These are phyloP conservation scores for Piloderma croceum DNA, from an alignment of 768 basidiomycete genomes.

Conservation along the genomic window DNA sequence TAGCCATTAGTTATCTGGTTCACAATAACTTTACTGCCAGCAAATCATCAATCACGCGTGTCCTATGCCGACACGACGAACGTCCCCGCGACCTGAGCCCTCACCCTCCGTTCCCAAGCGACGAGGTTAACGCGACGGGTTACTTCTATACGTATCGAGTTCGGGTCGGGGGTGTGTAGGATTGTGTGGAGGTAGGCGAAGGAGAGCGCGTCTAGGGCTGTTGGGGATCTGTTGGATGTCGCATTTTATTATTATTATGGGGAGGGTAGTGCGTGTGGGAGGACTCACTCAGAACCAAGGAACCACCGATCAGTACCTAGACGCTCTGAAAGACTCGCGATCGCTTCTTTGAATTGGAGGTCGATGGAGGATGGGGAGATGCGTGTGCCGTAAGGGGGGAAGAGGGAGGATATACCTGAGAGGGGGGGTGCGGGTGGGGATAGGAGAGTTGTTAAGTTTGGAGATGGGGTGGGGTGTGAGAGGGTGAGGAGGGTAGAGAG, in stretches of 20 bases:
- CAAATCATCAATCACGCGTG: no score
- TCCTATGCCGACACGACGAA: no score
- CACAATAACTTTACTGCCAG: no score
- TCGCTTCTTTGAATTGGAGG: constrained; percentile 63
- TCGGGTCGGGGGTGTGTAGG: constrained; percentile 38
- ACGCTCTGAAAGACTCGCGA: constrained; percentile 66
- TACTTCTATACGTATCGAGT: constrained; percentile 56
- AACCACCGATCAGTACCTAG: constrained; percentile 79
- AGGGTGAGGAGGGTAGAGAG: constrained; percentile 39
- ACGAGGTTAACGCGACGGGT: constrained; percentile 71
- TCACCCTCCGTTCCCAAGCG: constrained; percentile 71
- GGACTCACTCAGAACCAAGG: constrained; percentile 60
- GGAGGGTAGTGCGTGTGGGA: neutral
- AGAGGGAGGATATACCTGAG: constrained; percentile 58
- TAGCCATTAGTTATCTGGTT: no score
- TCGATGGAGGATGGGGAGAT: constrained; percentile 47
- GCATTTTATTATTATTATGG: neutral
- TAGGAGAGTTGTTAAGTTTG: constrained; percentile 43
- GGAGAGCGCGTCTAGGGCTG: constrained; percentile 72
- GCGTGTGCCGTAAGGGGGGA: constrained; percentile 58
- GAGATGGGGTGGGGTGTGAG: constrained; percentile 21
- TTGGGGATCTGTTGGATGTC: constrained; percentile 49
- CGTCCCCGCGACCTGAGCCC: constrained; percentile 48
- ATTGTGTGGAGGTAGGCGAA: constrained; percentile 79
- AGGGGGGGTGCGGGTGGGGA: constrained; percentile 64